phyloP scores from a whole-genome alignment of 257 asterid species.

The Nyctanthes arbortristis region DNA sequence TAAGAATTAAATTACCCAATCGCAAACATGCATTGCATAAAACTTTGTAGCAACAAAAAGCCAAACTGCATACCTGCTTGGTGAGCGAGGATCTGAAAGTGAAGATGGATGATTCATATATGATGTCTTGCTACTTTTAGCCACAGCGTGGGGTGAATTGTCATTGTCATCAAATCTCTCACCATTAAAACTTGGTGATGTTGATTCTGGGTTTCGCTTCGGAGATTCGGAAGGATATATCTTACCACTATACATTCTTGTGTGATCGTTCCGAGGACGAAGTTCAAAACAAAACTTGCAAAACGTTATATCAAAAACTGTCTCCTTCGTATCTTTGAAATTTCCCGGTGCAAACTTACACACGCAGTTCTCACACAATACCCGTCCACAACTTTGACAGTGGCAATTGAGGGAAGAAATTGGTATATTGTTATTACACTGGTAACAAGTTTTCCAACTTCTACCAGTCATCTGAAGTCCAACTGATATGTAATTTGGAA shows the following conservation, averaged over 20 bases:
- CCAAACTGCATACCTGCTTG: slow-evolving; percentile 53
- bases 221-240: slow-evolving; percentile 83
- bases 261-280: slow-evolving; percentile 34
- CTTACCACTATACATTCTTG: slow-evolving; percentile 57
- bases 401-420: slow-evolving; percentile 48
- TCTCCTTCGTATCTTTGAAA: slow-evolving; percentile 27
- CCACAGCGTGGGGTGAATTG: slow-evolving; percentile 48
- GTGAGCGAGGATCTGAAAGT: slow-evolving; percentile 50
- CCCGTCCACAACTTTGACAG: slow-evolving; percentile 61
- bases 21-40: neutral
- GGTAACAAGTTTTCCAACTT: slow-evolving; percentile 36
- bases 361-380: slow-evolving; percentile 59
- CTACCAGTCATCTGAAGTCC: slow-evolving; percentile 46
- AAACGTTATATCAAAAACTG: slow-evolving; percentile 31
- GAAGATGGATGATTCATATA: slow-evolving; percentile 50
- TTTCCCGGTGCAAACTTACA: slow-evolving; percentile 32
- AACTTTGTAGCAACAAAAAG: slow-evolving; percentile 8
- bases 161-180: slow-evolving; percentile 61
- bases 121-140: slow-evolving; percentile 46
- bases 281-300: slow-evolving; percentile 62
- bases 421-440: slow-evolving; percentile 43
- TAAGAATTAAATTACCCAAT: neutral
- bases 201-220: slow-evolving; percentile 70
- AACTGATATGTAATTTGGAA: slow-evolving; percentile 28
- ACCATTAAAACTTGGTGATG: slow-evolving; percentile 75